Evolutionary conservation across 148 eudicot species (phyloP), one percentile per base, ranked within the genome.

Genomic region (Diospyros lotus): DNA sequence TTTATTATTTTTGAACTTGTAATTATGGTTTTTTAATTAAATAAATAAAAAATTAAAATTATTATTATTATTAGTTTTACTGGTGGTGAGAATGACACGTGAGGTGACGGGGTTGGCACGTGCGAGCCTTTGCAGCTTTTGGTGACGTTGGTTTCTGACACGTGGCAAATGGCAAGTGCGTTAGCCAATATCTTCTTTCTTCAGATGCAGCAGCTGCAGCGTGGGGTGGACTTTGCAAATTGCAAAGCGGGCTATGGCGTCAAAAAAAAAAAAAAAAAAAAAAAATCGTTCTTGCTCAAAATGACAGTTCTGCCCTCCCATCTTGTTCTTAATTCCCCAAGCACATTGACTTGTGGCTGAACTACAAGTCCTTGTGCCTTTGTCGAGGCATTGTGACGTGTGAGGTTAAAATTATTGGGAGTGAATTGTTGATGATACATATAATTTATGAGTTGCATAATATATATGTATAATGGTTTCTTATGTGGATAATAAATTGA

Each of bases 101-200:
- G 76, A 55, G 67, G 39, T 46, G 66, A 80, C 62, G 74, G 78
- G 63, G 66, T 46, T 68, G 17, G 71, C 80, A 73, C 72, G 78
- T 69, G 84, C n/a, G 68, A 66, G 6, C 11, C 15, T 28, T 8
- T 0, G 44, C 2, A 40, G 66, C 14, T 73, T 13, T 38, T 61
- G 71, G n/a, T 77, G 75, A 73, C 80, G 84, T 77, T 14, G n/a
- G 1, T 62, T 59, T 4, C 60, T 17, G 51, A 64, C 79, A 76
- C 76, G 83, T 80, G 76, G 76, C 69, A 46, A 51, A 59, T 13
- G 71, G 65, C 67, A 54, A 73, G 75, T 41, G 6, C 17, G 75
- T 77, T 81, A 77, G 28, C 28, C 28, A 28, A 28, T 28, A 28
- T 28, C 83, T 77, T 76, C 5, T 80, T n/a, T 72, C 10, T 38